A percentile compares a stretch with the other conserved stretches of the same genome.
These are phyloP conservation scores for Epichloe sylvatica DNA, from an alignment of 2,329 filamentous ascomycete genomes.

Conservation along the genomic window DNA sequence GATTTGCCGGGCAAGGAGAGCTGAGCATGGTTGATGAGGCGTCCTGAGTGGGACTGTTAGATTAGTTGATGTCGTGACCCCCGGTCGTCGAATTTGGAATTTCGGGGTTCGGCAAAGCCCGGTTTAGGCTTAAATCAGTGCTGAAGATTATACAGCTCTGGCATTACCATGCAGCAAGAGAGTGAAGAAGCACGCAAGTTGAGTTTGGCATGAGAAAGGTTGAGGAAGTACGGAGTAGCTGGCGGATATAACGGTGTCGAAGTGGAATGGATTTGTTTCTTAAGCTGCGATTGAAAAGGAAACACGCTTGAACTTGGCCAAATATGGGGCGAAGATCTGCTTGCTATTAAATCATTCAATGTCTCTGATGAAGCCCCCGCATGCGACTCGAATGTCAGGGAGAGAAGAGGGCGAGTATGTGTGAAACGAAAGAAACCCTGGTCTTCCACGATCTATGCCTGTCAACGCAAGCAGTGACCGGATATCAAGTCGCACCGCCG, in stretches of 20 bases:
- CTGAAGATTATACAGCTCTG: neutral
- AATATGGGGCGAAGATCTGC: neutral
- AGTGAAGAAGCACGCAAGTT: neutral
- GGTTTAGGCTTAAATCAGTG: neutral
- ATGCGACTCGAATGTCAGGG: neutral
- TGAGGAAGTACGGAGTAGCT: too few relatives aligned
- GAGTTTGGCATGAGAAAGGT: neutral
- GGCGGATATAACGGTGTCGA: neutral
- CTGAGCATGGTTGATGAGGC: constrained; percentile 13
- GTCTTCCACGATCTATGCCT: neutral
- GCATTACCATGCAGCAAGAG: neutral
- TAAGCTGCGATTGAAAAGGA: neutral
- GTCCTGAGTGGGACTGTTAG: constrained; percentile 8
- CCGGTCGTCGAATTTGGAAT: neutral
- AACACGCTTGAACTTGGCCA: neutral
- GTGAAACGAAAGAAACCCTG: neutral
- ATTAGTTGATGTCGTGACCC: constrained; percentile 5
- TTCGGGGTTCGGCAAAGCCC: neutral
- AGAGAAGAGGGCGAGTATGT: neutral
- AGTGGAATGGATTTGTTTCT: neutral
- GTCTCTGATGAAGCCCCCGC: neutral
- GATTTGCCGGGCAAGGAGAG: constrained; percentile 3
- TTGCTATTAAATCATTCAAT: neutral
- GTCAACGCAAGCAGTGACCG: neutral
- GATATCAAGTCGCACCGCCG: neutral